These are phyloP conservation scores for Rhodotorula mucilaginosa DNA, from an alignment of 1,284 basidiomycete genomes.

Conservation along the genomic window DNA sequence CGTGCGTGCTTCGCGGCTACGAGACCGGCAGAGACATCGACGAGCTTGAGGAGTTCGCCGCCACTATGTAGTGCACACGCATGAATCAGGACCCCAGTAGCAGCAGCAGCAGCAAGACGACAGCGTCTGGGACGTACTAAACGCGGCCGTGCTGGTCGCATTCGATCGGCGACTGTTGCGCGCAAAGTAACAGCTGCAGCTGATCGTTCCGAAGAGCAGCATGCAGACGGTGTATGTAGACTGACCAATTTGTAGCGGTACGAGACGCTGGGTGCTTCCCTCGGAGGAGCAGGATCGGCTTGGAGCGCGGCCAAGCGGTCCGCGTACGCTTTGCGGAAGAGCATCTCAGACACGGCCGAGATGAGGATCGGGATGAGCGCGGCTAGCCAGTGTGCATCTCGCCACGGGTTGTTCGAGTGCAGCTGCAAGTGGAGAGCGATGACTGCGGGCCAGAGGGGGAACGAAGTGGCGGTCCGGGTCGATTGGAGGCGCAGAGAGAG, in stretches of 20 bases:
- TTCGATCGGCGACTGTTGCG: constrained; percentile 15
- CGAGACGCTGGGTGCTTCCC: constrained; percentile 12
- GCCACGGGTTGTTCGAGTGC: background rate
- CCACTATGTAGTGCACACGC: constrained; percentile 23
- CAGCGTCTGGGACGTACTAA: constrained; percentile 17
- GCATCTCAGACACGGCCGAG: background rate
- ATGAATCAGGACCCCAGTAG: background rate
- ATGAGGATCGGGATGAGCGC: background rate
- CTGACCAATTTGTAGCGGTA: constrained; percentile 36
- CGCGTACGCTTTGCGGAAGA: background rate
- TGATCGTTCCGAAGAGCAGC: background rate
- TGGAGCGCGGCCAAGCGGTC: background rate
- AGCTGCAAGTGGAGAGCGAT: background rate
- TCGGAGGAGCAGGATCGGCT: background rate
- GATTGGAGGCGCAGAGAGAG: background rate
- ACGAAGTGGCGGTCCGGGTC: background rate
- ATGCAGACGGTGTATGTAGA: background rate
- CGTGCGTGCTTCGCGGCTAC: constrained; percentile 49
- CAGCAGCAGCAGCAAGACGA: background rate
- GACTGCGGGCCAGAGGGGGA: background rate
- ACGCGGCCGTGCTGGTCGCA: constrained; percentile 45
- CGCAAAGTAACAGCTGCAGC: background rate
- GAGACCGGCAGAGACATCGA: constrained; percentile 50
- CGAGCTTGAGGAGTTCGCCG: constrained; percentile 49
- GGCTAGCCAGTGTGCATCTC: background rate